phyloP scores from a whole-genome alignment of 1,139 yeast species.

The Kodamaea ohmeri region DNA sequence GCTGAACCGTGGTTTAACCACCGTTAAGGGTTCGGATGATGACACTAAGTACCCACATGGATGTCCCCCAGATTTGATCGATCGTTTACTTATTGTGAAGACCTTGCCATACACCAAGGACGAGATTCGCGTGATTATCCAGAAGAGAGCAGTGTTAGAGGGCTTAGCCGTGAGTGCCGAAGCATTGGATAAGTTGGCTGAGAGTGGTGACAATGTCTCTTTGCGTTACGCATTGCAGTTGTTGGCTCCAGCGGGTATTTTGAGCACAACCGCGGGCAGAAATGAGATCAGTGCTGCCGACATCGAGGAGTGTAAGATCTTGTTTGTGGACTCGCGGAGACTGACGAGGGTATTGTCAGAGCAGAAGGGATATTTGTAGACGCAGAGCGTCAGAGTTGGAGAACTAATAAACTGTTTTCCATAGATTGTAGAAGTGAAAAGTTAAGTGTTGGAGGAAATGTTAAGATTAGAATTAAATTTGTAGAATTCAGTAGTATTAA shows the following conservation, averaged over 20 bases:
- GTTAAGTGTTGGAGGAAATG: too few relatives aligned
- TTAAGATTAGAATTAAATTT: too few relatives aligned
- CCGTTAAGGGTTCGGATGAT: conserved; percentile 86
- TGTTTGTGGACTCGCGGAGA: conserved; percentile 87
- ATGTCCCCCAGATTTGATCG: conserved; percentile 91
- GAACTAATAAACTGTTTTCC: too few relatives aligned
- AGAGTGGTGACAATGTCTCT: conserved; percentile 70
- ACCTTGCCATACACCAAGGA: conserved; percentile 83
- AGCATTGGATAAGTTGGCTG: conserved; percentile 72
- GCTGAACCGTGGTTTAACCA: conserved; percentile 89
- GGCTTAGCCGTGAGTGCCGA: conserved; percentile 58
- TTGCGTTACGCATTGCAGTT: conserved; percentile 89
- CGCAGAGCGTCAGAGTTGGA: too few relatives aligned
- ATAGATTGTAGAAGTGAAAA: too few relatives aligned
- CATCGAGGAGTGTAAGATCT: conserved; percentile 78
- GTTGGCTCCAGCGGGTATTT: conserved; percentile 84
- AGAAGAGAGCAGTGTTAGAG: conserved; percentile 78
- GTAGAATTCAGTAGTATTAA: too few relatives aligned
- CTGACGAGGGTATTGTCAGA: conserved; percentile 74
- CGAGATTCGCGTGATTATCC: conserved; percentile 78
- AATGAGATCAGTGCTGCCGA: conserved; percentile 67
- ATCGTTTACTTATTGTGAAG: conserved; percentile 84
- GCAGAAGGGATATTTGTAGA: conserved; percentile 2
- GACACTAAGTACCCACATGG: conserved; percentile 83
- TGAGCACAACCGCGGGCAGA: conserved; percentile 73